A percentile compares a stretch with the other conserved stretches of the same genome.
These are phyloP conservation scores for Graphium sp. DNA, from an alignment of 2,329 filamentous ascomycete species.

Conservation along the genomic window DNA sequence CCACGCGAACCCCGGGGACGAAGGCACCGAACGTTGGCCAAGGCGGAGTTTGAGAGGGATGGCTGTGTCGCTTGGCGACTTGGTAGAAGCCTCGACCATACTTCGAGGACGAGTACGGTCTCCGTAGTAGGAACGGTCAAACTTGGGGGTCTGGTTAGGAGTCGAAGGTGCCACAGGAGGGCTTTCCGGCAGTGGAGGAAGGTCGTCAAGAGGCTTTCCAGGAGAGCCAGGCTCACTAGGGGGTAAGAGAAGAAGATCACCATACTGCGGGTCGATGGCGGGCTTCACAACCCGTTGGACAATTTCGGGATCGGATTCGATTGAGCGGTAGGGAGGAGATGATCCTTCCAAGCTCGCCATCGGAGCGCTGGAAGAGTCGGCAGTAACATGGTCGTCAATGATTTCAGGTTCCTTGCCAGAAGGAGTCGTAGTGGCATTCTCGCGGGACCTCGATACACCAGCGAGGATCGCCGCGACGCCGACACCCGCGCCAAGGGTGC, in stretches of 20 bases:
- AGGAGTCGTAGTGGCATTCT: no score
- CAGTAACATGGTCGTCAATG: conserved; percentile 10
- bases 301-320: conserved; percentile 45
- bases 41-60: conserved; percentile 40
- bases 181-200: conserved; percentile 42
- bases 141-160: conserved; percentile 2
- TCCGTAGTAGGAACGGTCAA: conserved; percentile 12
- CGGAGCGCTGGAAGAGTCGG: no score
- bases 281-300: conserved; percentile 40
- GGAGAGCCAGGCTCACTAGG: conserved; percentile 40
- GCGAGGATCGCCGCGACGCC: conserved; percentile 38
- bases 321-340: no score
- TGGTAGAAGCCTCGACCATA: conserved; percentile 16
- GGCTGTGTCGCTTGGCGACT: conserved; percentile 38
- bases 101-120: conserved; percentile 23
- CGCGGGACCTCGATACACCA: no score
- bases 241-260: conserved; percentile 46
- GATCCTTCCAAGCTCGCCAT: no score
- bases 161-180: conserved; percentile 35
- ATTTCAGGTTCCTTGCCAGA: no score
- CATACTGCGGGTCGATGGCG: conserved; percentile 49
- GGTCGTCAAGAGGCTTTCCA: conserved; percentile 15
- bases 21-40: conserved; percentile 25
- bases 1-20: conserved; percentile 20
- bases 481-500: conserved; percentile 53